phyloP scores from a whole-genome alignment of 768 basidiomycete species.

The Russula sp. region DNA sequence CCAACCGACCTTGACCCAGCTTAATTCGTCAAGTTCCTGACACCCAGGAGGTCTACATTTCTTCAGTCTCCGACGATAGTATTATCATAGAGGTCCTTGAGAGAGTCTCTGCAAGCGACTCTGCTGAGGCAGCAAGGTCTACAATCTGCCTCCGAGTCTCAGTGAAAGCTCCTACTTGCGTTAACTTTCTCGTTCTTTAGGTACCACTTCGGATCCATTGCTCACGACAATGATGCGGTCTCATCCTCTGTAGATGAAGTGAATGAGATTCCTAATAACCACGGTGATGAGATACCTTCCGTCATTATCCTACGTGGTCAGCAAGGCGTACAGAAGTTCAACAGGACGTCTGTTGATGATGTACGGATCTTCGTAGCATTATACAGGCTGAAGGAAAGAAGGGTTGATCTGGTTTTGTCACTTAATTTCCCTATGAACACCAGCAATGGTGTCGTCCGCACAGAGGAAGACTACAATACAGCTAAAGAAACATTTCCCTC shows the following conservation, averaged over 20 bases:
- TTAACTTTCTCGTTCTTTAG: slow-evolving; percentile 38
- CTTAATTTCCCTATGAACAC: slow-evolving; percentile 67
- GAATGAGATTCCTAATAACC: slow-evolving; percentile 34
- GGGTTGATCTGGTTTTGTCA: slow-evolving; percentile 76
- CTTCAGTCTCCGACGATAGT: slow-evolving; percentile 57
- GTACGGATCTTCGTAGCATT: slow-evolving; percentile 76
- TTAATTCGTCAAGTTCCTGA: slow-evolving; percentile 82
- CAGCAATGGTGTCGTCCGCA: slow-evolving; percentile 38
- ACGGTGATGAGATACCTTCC: slow-evolving; percentile 45
- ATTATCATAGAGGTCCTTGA: slow-evolving; percentile 81
- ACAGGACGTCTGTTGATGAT: slow-evolving; percentile 47
- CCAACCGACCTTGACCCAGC: slow-evolving; percentile 30
- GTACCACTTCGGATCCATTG: slow-evolving; percentile 85
- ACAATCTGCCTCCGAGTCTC: neutral
- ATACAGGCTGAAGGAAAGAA: slow-evolving; percentile 65
- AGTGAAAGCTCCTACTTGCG: neutral
- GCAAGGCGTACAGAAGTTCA: slow-evolving; percentile 76
- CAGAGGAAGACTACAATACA: slow-evolving; percentile 30
- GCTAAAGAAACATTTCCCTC: slow-evolving; percentile 44
- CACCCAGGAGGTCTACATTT: slow-evolving; percentile 89
- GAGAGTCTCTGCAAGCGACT: slow-evolving; percentile 51
- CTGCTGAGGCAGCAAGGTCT: slow-evolving; percentile 63
- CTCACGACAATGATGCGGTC: slow-evolving; percentile 79
- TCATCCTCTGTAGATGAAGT: slow-evolving; percentile 40
- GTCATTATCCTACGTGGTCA: slow-evolving; percentile 58